Percentiles rank a stretch among this genome's conserved stretches.
Conservation (phyloP, 106 monocot species). For the Dioscorea alata region DNA sequence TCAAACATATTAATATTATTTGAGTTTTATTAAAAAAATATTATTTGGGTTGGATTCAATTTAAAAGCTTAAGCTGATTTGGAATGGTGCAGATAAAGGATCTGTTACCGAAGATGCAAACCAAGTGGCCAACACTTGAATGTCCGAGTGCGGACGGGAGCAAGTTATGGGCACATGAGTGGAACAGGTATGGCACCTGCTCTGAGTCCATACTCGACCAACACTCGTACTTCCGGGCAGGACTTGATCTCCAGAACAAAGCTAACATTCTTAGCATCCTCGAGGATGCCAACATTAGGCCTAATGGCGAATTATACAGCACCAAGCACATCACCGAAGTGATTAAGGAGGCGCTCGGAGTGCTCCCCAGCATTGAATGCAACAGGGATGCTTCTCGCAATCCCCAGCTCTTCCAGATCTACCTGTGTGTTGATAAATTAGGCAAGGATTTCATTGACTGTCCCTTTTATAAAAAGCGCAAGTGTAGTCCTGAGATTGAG, state of each 20-base stretch:
- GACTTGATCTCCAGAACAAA: slow-evolving; percentile 38
- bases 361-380: slow-evolving; percentile 47
- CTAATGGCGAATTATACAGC: slow-evolving; percentile 50
- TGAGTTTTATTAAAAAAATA: too few species aligned
- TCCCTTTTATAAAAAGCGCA: slow-evolving; percentile 20
- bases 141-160: slow-evolving; percentile 44
- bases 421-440: slow-evolving; percentile 35
- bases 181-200: slow-evolving; percentile 74
- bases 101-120: slow-evolving; percentile 7
- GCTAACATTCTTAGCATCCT: slow-evolving; percentile 34
- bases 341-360: slow-evolving; percentile 22
- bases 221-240: slow-evolving; percentile 48
- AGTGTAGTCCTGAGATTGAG: slow-evolving; percentile 22
- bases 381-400: slow-evolving; percentile 48
- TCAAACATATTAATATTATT: too few species aligned
- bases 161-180: slow-evolving; percentile 61
- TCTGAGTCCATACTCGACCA: slow-evolving; percentile 40
- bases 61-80: not conserved
- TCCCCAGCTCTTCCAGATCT: slow-evolving; percentile 57
- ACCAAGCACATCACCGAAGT: slow-evolving; percentile 24
- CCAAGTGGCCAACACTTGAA: slow-evolving; percentile 48
- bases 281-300: slow-evolving; percentile 30
- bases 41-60: not conserved
- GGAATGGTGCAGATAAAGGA: not conserved
- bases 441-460: slow-evolving; percentile 27